phyloP scores from a whole-genome alignment of 2,329 filamentous ascomycete species.

The Juglanconis sp. region DNA sequence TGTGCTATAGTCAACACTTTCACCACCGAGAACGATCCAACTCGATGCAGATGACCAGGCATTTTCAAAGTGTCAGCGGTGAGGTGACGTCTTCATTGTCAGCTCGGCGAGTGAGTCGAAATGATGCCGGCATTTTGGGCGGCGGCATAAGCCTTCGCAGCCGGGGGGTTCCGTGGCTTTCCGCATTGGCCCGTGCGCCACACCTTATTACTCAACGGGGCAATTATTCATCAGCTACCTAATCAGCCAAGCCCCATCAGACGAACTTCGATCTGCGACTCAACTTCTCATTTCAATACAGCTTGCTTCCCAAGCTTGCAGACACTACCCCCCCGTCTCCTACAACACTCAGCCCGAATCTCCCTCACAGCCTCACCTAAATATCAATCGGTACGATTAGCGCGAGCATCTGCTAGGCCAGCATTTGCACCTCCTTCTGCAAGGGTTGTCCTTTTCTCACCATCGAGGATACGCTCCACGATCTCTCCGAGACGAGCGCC shows the following conservation, averaged over 20 bases:
- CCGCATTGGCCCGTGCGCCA: conserved; percentile 7
- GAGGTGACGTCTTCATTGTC: neutral
- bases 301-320: too few species aligned
- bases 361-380: too few species aligned
- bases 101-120: conserved; percentile 11
- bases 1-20: too few species aligned
- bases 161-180: neutral
- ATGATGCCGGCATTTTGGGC: conserved; percentile 1
- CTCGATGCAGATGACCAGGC: neutral
- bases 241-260: too few species aligned
- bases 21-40: neutral
- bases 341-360: too few species aligned
- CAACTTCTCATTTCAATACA: too few species aligned
- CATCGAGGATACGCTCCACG: neutral
- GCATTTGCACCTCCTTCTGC: too few species aligned
- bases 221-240: conserved; percentile 4
- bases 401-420: too few species aligned
- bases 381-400: too few species aligned
- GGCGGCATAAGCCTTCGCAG: neutral
- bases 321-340: too few species aligned
- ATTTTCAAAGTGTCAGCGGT: neutral
- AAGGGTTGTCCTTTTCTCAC: too few species aligned
- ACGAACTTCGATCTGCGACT: too few species aligned
- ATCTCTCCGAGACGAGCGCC: neutral
- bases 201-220: neutral